Percentiles rank a stretch among this genome's conserved stretches.
Evolutionary conservation across 768 basidiomycete genomes (phyloP).

Genomic region (Pisolithus tinctorius): DNA sequence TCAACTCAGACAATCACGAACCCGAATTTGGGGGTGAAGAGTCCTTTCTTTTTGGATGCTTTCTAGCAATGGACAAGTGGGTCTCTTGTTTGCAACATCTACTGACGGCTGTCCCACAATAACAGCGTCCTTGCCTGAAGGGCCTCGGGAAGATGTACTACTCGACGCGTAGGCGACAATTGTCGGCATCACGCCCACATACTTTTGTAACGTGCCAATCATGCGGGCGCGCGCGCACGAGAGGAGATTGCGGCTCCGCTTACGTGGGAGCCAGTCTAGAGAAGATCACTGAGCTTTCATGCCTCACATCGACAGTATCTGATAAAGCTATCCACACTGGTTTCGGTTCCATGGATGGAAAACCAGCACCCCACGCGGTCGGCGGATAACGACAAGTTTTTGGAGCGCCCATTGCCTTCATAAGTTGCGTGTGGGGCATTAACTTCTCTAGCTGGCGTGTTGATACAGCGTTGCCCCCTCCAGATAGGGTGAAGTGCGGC

Average conservation of each 20-base stretch:
- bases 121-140: too few species aligned
- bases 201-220: not conserved
- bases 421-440: not conserved
- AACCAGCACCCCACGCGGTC: not conserved
- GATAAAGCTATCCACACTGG: too few species aligned
- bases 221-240: too few species aligned
- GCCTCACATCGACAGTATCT: not conserved
- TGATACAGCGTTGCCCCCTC: too few species aligned
- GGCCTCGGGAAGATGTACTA: too few species aligned
- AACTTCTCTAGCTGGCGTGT: not conserved
- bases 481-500: not conserved
- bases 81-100: not conserved
- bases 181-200: not conserved
- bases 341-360: not conserved
- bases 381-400: not conserved
- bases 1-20: not conserved
- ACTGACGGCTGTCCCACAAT: not conserved
- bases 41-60: not conserved
- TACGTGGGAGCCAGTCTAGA: not conserved
- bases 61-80: not conserved
- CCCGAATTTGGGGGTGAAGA: not conserved
- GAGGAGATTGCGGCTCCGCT: not conserved
- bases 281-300: not conserved
- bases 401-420: not conserved
- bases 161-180: too few species aligned